Conservation (phyloP, 1,284 basidiomycete species). For the Sporisorium iseilematis-ciliati region DNA sequence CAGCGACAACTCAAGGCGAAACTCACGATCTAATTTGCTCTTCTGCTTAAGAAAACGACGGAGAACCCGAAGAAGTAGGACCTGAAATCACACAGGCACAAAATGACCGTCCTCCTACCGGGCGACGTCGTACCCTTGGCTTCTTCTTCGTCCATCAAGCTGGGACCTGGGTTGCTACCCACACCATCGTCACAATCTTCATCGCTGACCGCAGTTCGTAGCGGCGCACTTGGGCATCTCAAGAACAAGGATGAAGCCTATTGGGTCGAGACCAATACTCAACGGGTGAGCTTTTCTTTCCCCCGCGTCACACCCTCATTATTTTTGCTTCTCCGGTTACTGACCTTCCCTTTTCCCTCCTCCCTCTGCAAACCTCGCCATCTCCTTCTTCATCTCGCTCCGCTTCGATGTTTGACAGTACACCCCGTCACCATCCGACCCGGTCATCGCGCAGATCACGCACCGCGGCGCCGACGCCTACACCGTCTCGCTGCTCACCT, state of each 20-base stretch:
- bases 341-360: neutral
- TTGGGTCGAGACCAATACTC: conserved; percentile 59
- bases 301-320: neutral
- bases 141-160: conserved; percentile 38
- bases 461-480: conserved; percentile 62
- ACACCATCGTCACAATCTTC: conserved; percentile 21
- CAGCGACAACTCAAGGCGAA: too few relatives aligned
- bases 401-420: conserved; percentile 28
- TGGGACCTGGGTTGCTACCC: conserved; percentile 58
- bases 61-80: neutral
- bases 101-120: conserved; percentile 58
- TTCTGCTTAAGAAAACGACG: too few relatives aligned
- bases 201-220: conserved; percentile 43
- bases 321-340: too few relatives aligned
- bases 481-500: conserved; percentile 58
- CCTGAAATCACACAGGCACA: neutral
- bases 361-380: neutral
- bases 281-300: conserved; percentile 1
- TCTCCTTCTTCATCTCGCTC: neutral
- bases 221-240: conserved; percentile 51
- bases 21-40: too few relatives aligned
- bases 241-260: conserved; percentile 10
- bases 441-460: conserved; percentile 64
- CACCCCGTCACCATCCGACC: conserved; percentile 54
- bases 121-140: conserved; percentile 51